Percentiles rank a stretch among this genome's conserved stretches.
Evolutionary conservation across 202 grass and related monocot species (phyloP).

Genomic region (Carex arenaria): DNA sequence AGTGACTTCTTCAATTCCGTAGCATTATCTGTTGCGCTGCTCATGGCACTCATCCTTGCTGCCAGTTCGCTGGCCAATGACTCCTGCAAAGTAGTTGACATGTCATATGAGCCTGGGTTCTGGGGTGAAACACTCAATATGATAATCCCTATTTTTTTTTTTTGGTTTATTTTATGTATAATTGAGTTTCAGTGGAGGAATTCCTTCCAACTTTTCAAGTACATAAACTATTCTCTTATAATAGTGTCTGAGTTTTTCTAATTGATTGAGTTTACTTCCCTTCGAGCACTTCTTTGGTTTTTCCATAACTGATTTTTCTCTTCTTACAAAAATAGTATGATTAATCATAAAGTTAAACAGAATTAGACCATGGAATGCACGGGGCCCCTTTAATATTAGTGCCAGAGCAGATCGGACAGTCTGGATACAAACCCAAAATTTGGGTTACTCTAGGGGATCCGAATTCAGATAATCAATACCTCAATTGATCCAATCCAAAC

Average conservation of each 20-base stretch:
- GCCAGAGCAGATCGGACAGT: no score
- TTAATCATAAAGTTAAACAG: background rate
- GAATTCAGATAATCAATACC: background rate
- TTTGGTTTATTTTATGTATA: background rate
- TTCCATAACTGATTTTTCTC: background rate
- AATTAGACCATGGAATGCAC: background rate
- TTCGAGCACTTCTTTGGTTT: background rate
- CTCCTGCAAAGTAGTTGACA: conserved; percentile 36
- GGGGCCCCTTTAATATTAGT: no score
- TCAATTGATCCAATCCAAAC: background rate
- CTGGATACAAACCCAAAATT: no score
- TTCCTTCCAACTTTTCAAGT: background rate
- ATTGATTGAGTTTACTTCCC: background rate
- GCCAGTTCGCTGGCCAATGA: conserved; percentile 89
- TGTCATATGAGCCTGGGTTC: background rate
- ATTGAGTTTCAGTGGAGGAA: background rate
- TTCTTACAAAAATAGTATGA: background rate
- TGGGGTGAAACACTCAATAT: background rate
- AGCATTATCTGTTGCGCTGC: conserved; percentile 83
- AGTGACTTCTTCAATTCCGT: conserved; percentile 56
- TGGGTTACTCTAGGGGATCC: no score
- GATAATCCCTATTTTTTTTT: background rate
- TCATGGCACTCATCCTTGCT: conserved; percentile 92
- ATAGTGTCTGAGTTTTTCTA: background rate
- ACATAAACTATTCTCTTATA: background rate